Evolutionary conservation across 257 asterid genomes (phyloP).

Genomic region (Lavandula angustifolia): DNA sequence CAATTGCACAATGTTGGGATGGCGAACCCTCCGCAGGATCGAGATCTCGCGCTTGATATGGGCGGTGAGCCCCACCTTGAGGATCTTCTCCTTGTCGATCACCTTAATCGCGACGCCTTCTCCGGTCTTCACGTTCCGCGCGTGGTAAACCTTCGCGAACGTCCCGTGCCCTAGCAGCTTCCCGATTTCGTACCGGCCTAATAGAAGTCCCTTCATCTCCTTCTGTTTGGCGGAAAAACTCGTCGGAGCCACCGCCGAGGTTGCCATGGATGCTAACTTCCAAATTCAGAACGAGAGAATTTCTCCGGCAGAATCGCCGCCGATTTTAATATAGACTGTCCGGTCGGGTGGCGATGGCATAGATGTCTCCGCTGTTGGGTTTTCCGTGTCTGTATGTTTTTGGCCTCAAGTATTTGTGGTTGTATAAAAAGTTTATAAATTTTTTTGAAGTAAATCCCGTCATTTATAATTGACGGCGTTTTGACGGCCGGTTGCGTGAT

Average conservation of each 20-base stretch:
- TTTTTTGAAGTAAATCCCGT: neutral
- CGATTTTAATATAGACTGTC: conserved; percentile 28
- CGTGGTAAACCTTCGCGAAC: conserved; percentile 88
- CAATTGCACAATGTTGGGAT: conserved; percentile 87
- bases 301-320: neutral
- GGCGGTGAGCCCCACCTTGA: conserved; percentile 68
- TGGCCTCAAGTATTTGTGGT: conserved; percentile 33
- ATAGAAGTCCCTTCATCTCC: conserved; percentile 54
- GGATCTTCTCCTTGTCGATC: conserved; percentile 83
- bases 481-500: conserved; percentile 9
- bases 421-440: conserved; percentile 13
- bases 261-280: conserved; percentile 37
- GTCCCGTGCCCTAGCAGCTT: conserved; percentile 85
- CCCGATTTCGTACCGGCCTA: conserved; percentile 75
- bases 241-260: conserved; percentile 25
- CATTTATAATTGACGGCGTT: conserved; percentile 27
- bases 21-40: conserved; percentile 82
- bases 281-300: neutral
- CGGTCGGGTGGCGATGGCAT: conserved; percentile 19
- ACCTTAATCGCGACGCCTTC: conserved; percentile 84
- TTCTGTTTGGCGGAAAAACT: conserved; percentile 32
- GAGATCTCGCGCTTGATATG: conserved; percentile 97
- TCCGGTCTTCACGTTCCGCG: conserved; percentile 67
- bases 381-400: conserved; percentile 13
- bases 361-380: conserved; percentile 27